Evolutionary conservation across 805 yeast species (phyloP).

Genomic region (Pichia cephalocereana): DNA sequence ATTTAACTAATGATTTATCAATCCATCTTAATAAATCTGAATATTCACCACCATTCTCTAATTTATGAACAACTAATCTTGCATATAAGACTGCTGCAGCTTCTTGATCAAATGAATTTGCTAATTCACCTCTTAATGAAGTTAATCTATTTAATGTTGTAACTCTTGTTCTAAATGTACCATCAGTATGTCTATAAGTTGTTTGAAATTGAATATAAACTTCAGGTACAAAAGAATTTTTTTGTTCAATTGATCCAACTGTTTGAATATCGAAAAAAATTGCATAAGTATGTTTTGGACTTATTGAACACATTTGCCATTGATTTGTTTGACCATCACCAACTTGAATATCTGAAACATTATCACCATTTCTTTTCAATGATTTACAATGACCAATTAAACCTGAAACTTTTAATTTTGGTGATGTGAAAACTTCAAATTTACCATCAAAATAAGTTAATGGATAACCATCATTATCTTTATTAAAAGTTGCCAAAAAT

Average conservation of each 20-base stretch:
- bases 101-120: slow-evolving; percentile 87
- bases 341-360: slow-evolving; percentile 85
- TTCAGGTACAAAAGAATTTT: slow-evolving; percentile 27
- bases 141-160: slow-evolving; percentile 66
- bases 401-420: slow-evolving; percentile 84
- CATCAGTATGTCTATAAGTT: slow-evolving; percentile 91
- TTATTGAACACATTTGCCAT: slow-evolving; percentile 76
- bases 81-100: slow-evolving; percentile 95
- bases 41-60: slow-evolving; percentile 63
- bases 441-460: slow-evolving; percentile 87
- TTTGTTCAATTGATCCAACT: slow-evolving; percentile 37
- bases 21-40: slow-evolving; percentile 93
- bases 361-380: slow-evolving; percentile 52
- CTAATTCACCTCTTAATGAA: slow-evolving; percentile 40
- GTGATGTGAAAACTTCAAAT: slow-evolving; percentile 78
- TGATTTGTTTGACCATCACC: slow-evolving; percentile 91
- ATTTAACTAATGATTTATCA: slow-evolving; percentile 80
- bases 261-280: slow-evolving; percentile 76
- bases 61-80: slow-evolving; percentile 79
- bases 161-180: slow-evolving; percentile 79
- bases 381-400: slow-evolving; percentile 89
- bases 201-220: slow-evolving; percentile 68
- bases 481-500: slow-evolving; percentile 74
- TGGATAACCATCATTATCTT: slow-evolving; percentile 80
- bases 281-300: slow-evolving; percentile 85